Base-by-base conservation (phyloP, 768 basidiomycete species). In the Psilocybe cubensis region DNA sequence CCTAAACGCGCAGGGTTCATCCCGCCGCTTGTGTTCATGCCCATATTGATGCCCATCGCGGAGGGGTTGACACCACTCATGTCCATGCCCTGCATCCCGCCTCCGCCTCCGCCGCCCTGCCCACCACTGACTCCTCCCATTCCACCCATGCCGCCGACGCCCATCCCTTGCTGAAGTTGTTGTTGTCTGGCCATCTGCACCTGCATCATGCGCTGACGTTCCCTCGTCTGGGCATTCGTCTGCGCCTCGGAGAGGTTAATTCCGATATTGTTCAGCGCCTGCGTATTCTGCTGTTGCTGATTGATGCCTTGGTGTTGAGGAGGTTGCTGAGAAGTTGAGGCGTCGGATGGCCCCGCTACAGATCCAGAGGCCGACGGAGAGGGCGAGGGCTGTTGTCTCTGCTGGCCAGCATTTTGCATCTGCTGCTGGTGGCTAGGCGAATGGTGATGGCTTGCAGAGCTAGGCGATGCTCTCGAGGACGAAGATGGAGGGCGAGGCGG, bases 131-230 rank as follows among this genome's bases (percentile, higher is more conserved):
- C 20, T 20, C 21, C 21, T 12, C 53, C 28, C 59, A 57, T 56
- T 9, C 55, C 61, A 12, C 57, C 48, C 17, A 49, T 38, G 2
- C 52, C 55, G 12, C 58, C 54, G 33, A 58, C 49, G 27, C 58
- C 62, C 5, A 55, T 54, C 52, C 50, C 50, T 52, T 68, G 68
- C 52, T 69, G 70, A 46, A 72, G 70, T 54, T 72, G 73, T 31
- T 74, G 72, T 23, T 71, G 72, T 23, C 65, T 61, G 11, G 72
- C 72, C 45, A 77, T 74, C 60, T 76, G 76, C 11, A 68, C 63
- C 62, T 75, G 75, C 45, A 76, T 64, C 23, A 62, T 61, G 10
- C 76, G 68, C 27, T 76, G 35, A n/a, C 35, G 35, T 74, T 23
- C 76, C 67, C 21, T 57, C 62, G 11, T 14, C 12, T 66, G 57